Conservation (phyloP, 495 filamentous ascomycete genomes). For the Coniosporium apollinis region DNA sequence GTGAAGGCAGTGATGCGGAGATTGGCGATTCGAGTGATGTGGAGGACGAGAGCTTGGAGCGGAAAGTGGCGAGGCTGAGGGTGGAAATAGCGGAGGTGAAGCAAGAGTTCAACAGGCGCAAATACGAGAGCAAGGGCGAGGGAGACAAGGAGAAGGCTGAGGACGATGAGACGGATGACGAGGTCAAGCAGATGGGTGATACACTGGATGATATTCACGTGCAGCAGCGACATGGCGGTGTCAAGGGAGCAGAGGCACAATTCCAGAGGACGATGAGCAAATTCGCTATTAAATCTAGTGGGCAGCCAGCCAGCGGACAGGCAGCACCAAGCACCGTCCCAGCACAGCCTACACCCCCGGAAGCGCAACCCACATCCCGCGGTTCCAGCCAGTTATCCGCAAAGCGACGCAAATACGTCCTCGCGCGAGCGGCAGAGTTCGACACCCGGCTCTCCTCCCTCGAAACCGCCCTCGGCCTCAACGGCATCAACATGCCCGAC, state of each 20-base stretch:
- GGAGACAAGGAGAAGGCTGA: conserved; percentile 5
- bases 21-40: conserved; percentile 37
- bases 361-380: background rate
- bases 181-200: conserved; percentile 12
- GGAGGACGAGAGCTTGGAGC: conserved; percentile 49
- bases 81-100: conserved; percentile 24
- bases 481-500: conserved; percentile 46
- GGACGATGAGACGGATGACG: conserved; percentile 1
- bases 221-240: conserved; percentile 6
- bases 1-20: conserved; percentile 37
- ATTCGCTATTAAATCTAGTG: background rate
- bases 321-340: background rate
- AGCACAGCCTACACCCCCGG: background rate
- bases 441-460: conserved; percentile 62
- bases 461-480: conserved; percentile 69
- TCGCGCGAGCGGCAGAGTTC: conserved; percentile 74
- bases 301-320: background rate
- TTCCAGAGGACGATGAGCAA: conserved; percentile 9
- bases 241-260: conserved; percentile 10
- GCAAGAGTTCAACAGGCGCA: conserved; percentile 13
- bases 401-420: conserved; percentile 12
- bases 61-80: conserved; percentile 46
- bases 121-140: conserved; percentile 12
- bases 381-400: conserved; percentile 1
- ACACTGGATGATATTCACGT: conserved; percentile 16